These are phyloP conservation scores for Dothistroma pini DNA, from an alignment of 2,329 filamentous ascomycete species.

Conservation along the genomic window DNA sequence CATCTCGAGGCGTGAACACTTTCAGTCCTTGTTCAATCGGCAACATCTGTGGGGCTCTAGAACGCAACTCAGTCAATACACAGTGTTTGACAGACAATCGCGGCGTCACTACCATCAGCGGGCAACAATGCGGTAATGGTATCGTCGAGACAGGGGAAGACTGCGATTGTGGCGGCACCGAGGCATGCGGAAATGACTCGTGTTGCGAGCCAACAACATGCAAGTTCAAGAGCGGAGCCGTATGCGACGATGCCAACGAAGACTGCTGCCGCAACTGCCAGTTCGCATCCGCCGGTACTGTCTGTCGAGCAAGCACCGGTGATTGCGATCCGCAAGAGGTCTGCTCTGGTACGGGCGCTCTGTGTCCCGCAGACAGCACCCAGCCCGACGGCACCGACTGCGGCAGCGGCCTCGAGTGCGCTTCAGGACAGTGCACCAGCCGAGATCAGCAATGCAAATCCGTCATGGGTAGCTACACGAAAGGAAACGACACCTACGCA, in stretches of 20 bases:
- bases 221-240: slow-evolving; percentile 69
- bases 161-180: slow-evolving; percentile 84
- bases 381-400: slow-evolving; percentile 68
- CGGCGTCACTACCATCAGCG: slow-evolving; percentile 74
- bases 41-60: slow-evolving; percentile 87
- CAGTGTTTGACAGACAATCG: slow-evolving; percentile 81
- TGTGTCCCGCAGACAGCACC: slow-evolving; percentile 70
- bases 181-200: slow-evolving; percentile 66
- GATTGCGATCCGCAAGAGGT: slow-evolving; percentile 80
- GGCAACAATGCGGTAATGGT: slow-evolving; percentile 88
- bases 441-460: slow-evolving; percentile 84
- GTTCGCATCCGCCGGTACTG: slow-evolving; percentile 61
- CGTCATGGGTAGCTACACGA: slow-evolving; percentile 71
- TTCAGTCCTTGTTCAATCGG: slow-evolving; percentile 90
- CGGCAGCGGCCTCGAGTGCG: slow-evolving; percentile 70
- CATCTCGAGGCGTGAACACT: slow-evolving; percentile 63
- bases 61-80: slow-evolving; percentile 70
- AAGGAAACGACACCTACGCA: slow-evolving; percentile 72
- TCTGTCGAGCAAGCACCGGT: slow-evolving; percentile 78
- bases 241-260: slow-evolving; percentile 82
- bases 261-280: slow-evolving; percentile 75
- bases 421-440: slow-evolving; percentile 91
- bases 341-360: slow-evolving; percentile 68
- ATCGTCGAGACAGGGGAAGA: slow-evolving; percentile 94
- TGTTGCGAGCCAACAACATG: slow-evolving; percentile 88